These are phyloP conservation scores for Heterobasidion annosum DNA, from an alignment of 1,284 basidiomycete genomes.

Conservation along the genomic window DNA sequence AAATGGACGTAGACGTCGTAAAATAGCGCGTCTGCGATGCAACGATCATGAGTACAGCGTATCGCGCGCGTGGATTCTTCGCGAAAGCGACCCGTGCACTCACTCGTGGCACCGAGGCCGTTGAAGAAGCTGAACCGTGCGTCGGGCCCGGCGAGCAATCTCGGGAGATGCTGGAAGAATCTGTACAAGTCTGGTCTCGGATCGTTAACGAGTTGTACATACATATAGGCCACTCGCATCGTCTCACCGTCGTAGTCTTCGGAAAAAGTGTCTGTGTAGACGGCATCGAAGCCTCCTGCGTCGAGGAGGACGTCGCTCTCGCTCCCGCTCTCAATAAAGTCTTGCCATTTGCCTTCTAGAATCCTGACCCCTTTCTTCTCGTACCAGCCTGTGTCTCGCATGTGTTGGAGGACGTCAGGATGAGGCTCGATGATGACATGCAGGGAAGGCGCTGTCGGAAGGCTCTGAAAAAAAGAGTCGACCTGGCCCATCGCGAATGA, in stretches of 20 bases:
- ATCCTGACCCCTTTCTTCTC: conserved; percentile 71
- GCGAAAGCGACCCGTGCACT: conserved; percentile 13
- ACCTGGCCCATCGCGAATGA: conserved; percentile 39
- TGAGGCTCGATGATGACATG: conserved; percentile 97
- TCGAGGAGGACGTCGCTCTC: conserved; percentile 38
- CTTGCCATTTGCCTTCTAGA: conserved; percentile 91
- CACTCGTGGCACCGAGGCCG: conserved; percentile 92
- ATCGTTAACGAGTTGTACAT: not conserved
- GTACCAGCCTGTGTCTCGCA: conserved; percentile 71
- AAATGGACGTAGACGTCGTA: conserved; percentile 91
- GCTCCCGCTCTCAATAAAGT: conserved; percentile 45
- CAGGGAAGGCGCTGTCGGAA: conserved; percentile 49
- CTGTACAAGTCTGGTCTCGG: conserved; percentile 48
- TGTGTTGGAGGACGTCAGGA: conserved; percentile 79
- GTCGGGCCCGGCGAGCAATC: conserved; percentile 69
- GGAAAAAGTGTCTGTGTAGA: conserved; percentile 96
- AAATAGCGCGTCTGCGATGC: conserved; percentile 61
- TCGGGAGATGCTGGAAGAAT: conserved; percentile 82
- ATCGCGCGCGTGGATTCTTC: not conserved
- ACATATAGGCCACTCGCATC: not conserved
- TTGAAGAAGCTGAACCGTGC: conserved; percentile 96
- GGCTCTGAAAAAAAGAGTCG: conserved; percentile 72
- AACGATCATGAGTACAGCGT: not conserved
- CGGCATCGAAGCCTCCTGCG: conserved; percentile 73
- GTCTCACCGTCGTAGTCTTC: conserved; percentile 71